Conservation (phyloP, 2,329 filamentous ascomycete genomes). For the Aspergillus eucalypticola region DNA sequence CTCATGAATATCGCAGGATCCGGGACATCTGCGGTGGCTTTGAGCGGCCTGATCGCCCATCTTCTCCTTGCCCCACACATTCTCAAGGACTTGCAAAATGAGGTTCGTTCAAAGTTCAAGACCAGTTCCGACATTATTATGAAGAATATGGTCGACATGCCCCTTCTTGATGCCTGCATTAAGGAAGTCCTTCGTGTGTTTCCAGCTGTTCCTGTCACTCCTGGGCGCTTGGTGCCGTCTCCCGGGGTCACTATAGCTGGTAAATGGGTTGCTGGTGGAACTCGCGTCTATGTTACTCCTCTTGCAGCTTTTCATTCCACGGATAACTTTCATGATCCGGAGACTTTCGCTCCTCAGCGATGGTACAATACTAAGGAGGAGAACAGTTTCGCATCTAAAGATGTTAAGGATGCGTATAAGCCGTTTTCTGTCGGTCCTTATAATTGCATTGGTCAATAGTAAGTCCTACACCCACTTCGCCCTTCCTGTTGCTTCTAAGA, state of each 20-base stretch:
- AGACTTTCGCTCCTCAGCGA: background rate
- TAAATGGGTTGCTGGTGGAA: background rate
- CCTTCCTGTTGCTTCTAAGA: too few relatives aligned
- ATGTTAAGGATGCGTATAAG: background rate
- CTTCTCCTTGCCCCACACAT: background rate
- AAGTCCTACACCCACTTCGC: background rate
- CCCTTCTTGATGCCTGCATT: background rate
- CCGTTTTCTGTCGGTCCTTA: background rate
- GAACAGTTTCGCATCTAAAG: background rate
- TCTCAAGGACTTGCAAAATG: background rate
- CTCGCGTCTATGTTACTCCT: background rate
- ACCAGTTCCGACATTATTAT: background rate
- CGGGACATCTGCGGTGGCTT: background rate
- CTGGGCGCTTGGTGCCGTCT: background rate
- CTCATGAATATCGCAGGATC: background rate
- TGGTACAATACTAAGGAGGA: background rate
- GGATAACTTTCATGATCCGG: background rate
- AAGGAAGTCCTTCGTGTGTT: background rate
- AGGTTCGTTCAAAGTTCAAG: background rate
- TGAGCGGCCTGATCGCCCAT: background rate
- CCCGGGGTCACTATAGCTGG: background rate
- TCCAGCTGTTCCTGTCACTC: background rate
- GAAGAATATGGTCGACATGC: background rate
- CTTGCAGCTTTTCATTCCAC: background rate
- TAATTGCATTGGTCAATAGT: background rate